phyloP scores from a whole-genome alignment of 2,329 filamentous ascomycete species.

The Ascocoryne sarcoides region DNA sequence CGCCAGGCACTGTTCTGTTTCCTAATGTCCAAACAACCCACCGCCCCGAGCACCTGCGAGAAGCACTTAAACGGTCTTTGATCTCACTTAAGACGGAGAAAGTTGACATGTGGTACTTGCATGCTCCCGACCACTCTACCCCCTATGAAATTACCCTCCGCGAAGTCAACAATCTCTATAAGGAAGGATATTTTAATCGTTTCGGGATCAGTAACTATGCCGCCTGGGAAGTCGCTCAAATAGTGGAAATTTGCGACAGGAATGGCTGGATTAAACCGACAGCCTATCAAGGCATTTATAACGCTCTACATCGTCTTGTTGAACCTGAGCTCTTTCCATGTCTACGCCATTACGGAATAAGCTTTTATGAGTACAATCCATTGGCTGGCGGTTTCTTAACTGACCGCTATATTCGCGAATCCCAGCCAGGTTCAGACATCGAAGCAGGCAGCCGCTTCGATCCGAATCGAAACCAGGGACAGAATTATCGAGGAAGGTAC shows the following conservation, averaged over 20 bases:
- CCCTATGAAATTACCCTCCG: constrained; percentile 25
- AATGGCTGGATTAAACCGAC: constrained; percentile 29
- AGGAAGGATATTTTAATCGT: constrained; percentile 30
- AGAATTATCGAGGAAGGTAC: constrained; percentile 45
- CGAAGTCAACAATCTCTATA: constrained; percentile 27
- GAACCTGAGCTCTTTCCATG: constrained; percentile 53
- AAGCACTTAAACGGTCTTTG: constrained; percentile 40
- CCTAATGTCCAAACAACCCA: constrained; percentile 28
- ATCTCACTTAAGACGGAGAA: constrained; percentile 44
- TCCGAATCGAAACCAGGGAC: constrained; percentile 40
- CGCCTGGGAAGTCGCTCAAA: constrained; percentile 23
- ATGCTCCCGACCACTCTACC: constrained; percentile 23
- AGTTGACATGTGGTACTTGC: constrained; percentile 24
- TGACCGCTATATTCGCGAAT: constrained; percentile 39
- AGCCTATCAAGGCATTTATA: constrained; percentile 30
- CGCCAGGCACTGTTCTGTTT: constrained; percentile 8
- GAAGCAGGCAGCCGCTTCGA: constrained; percentile 18
- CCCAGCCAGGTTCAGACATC: constrained; percentile 21
- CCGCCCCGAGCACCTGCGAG: constrained; percentile 40
- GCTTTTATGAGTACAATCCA: constrained; percentile 55
- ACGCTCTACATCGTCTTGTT: constrained; percentile 36
- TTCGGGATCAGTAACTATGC: constrained; percentile 57
- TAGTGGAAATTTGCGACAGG: constrained; percentile 26
- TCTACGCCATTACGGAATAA: constrained; percentile 49
- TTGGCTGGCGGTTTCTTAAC: constrained; percentile 41